Conservation (phyloP, 441 rosid genomes). For the Raphanus hybrid region DNA sequence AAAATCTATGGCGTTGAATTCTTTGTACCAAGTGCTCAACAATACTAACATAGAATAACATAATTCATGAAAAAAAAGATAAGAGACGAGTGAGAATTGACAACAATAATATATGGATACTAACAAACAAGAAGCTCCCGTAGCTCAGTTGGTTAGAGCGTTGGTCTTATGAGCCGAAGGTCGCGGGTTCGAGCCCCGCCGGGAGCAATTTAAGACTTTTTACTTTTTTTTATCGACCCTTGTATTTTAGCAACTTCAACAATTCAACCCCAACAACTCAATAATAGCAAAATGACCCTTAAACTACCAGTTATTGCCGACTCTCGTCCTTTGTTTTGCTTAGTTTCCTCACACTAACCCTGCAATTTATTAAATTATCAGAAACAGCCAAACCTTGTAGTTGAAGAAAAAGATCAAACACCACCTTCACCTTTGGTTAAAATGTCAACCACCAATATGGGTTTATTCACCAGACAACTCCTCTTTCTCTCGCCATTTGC, state of each 20-base stretch:
- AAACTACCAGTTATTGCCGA: background rate
- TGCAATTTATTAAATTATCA: background rate
- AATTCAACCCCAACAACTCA: conserved; percentile 7
- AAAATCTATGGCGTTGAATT: conserved; percentile 51
- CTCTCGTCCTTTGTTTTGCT: background rate
- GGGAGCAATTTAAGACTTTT: conserved; percentile 42
- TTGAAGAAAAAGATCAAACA: conserved; percentile 34
- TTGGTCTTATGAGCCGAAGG: conserved; percentile 99
- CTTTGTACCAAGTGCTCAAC: background rate
- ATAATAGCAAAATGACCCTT: background rate
- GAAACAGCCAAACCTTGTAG: conserved; percentile 12
- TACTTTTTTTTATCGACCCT: background rate
- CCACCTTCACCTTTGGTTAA: conserved; percentile 30
- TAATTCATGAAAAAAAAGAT: too few species aligned
- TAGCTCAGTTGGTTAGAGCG: conserved; percentile 99
- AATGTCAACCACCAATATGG: conserved; percentile 34
- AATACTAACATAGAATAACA: too few species aligned
- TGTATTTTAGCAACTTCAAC: background rate
- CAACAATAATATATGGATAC: too few species aligned
- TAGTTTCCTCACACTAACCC: background rate
- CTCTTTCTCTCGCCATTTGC: conserved; percentile 16
- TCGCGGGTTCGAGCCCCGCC: conserved; percentile 97
- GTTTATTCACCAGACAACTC: conserved; percentile 32
- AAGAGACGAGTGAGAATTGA: too few species aligned
- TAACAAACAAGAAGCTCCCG: conserved; percentile 48